Evolutionary conservation across 1,284 basidiomycete species (phyloP), one percentile per base, ranked within the genome.

Genomic region (Pseudozyma pruni): DNA sequence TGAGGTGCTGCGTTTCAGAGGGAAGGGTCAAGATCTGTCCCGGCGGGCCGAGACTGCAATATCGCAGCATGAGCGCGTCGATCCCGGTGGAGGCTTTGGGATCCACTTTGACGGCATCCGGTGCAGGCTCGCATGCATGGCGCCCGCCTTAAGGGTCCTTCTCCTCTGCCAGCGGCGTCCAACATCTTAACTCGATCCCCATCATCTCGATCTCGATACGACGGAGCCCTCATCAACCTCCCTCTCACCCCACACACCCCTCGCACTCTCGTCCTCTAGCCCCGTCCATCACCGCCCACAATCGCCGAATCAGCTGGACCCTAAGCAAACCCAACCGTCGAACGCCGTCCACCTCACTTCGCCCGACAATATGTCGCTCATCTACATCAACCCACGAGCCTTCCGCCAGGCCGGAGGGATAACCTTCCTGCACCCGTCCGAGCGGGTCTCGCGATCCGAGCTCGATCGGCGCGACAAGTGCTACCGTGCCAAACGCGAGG

Each of bases 401-500:
- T 53, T 79, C 31, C 74, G 70, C 27, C 64, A 64, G 20, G 69
- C 75, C 6, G 56, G 47, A 4, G 75, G 75, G 35, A 69, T 74
- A 31, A 50, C 56, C 29, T 71, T 78, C 39, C 62, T 79, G 19
- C 64, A 72, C 31, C 77, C 73, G 6, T 57, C 56, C 47, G 72
- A 74, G 23, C 72, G 74, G n/a, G 75, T 78, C 19, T 56, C 75
- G 8, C 54, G 72, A 20, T 48, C 38, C 22, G 77, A 78, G 55
- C 71, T 79, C 40, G 75, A 79, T 16, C 56, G 74, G 0, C 43
- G 59, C n/a, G 77, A 79, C 25, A 56, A 63, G 22, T 61, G 61
- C 47, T 79, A 75, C 48, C 64, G 74, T 14, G 72, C 73, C 23
- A 53, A 63, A 23, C 57, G 76, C 29, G 74, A 75, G 25, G 63